Evolutionary conservation across 768 basidiomycete genomes (phyloP).

Genomic region (Leccinellum albellum): DNA sequence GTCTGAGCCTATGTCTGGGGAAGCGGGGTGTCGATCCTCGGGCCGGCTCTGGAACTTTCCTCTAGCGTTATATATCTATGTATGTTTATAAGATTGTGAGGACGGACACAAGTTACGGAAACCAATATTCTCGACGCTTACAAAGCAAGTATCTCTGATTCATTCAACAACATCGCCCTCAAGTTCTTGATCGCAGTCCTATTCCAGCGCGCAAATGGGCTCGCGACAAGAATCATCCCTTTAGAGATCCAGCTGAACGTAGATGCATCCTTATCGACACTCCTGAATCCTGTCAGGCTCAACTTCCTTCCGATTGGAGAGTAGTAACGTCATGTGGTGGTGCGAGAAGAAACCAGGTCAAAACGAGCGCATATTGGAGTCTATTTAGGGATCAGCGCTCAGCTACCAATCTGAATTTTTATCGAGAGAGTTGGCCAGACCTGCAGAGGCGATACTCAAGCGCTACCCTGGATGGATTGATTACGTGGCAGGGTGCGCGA

Average conservation of each 20-base stretch:
- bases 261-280: slow-evolving; percentile 40
- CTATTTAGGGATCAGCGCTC: too few species aligned
- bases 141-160: slow-evolving; percentile 44
- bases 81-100: background rate
- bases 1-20: slow-evolving; percentile 22
- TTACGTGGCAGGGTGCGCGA: too few species aligned
- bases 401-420: too few species aligned
- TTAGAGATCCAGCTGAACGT: slow-evolving; percentile 43
- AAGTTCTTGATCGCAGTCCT: slow-evolving; percentile 45
- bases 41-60: slow-evolving; percentile 17
- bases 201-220: slow-evolving; percentile 44
- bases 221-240: slow-evolving; percentile 48
- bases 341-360: background rate
- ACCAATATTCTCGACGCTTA: slow-evolving; percentile 19
- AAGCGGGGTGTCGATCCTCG: slow-evolving; percentile 21
- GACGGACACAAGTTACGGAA: background rate
- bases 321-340: background rate
- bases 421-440: too few species aligned
- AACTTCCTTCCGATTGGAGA: slow-evolving; percentile 32
- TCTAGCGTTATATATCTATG: slow-evolving; percentile 31
- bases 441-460: too few species aligned
- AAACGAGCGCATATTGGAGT: background rate
- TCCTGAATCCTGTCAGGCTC: too few species aligned
- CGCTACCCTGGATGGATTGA: too few species aligned
- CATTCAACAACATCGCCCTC: slow-evolving; percentile 37